Conservation (phyloP, 2,329 filamentous ascomycete genomes). For the Zasmidium citrigriseum region DNA sequence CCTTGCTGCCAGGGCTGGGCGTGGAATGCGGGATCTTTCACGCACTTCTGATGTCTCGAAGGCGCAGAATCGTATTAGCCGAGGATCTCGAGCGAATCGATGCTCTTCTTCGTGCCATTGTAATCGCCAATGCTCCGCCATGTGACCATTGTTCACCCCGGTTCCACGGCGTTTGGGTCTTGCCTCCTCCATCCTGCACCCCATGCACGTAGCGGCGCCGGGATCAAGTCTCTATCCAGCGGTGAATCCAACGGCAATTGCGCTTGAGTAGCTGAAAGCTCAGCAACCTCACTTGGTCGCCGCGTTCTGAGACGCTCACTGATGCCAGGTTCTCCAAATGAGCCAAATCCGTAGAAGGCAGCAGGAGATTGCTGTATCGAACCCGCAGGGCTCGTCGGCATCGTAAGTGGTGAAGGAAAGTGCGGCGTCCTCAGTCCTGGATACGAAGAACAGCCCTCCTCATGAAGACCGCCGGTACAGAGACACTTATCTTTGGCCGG, state of each 20-base stretch:
- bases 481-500: slow-evolving; percentile 16
- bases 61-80: not conserved
- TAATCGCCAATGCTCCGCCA: not conserved
- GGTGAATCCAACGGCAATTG: not conserved
- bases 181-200: not conserved
- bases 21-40: slow-evolving; percentile 18
- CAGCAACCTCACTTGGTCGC: slow-evolving; percentile 12
- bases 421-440: slow-evolving; percentile 19
- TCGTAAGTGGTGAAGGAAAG: slow-evolving; percentile 4
- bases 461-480: slow-evolving; percentile 24
- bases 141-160: not conserved
- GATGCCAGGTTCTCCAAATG: not conserved
- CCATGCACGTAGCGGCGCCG: not conserved
- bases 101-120: not conserved
- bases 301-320: not conserved
- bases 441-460: slow-evolving; percentile 16
- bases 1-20: slow-evolving; percentile 11
- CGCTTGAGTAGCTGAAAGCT: slow-evolving; percentile 2
- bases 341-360: not conserved
- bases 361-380: slow-evolving; percentile 6
- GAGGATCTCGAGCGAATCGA: not conserved
- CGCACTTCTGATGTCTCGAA: not conserved
- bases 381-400: slow-evolving; percentile 1
- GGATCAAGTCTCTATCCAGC: slow-evolving; percentile 1
- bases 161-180: not conserved